These are phyloP conservation scores for Penicillium antarcticum DNA, from an alignment of 495 filamentous ascomycete species.

Conservation along the genomic window DNA sequence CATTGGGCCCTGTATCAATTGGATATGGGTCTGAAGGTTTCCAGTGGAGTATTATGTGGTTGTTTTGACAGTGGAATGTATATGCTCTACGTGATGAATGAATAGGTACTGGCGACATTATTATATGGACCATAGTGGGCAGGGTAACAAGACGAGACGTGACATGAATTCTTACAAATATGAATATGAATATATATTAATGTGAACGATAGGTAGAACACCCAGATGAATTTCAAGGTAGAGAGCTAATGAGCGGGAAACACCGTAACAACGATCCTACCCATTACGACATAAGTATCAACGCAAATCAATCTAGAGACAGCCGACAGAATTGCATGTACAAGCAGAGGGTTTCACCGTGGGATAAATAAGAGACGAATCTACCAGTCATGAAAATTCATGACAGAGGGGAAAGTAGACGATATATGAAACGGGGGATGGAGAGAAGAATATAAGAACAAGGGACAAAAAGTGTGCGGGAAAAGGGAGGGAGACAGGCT, in stretches of 20 bases:
- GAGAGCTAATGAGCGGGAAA: not conserved
- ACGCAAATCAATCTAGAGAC: conserved; percentile 18
- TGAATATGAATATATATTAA: not conserved
- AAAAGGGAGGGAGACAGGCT: conserved; percentile 7
- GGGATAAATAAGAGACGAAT: conserved; percentile 3
- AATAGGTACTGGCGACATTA: too few relatives aligned
- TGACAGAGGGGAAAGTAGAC: conserved; percentile 8
- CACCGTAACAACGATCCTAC: not conserved
- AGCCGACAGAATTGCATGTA: conserved; percentile 17
- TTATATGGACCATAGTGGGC: too few relatives aligned
- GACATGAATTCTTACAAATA: too few relatives aligned
- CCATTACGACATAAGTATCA: not conserved
- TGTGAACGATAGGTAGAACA: not conserved
- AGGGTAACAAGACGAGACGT: too few relatives aligned
- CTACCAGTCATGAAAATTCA: conserved; percentile 17
- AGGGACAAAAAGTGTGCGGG: conserved; percentile 9
- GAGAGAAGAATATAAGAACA: conserved; percentile 17
- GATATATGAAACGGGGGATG: conserved; percentile 18
- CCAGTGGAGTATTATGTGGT: too few relatives aligned
- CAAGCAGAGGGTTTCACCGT: conserved; percentile 14
- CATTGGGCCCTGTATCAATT: too few relatives aligned
- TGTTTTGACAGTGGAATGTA: too few relatives aligned
- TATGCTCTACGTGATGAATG: too few relatives aligned
- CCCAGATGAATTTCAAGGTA: not conserved
- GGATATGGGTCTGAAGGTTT: too few relatives aligned